Conservation (phyloP, 2,329 filamentous ascomycete genomes). For the Neopestalotiopsis clavispora region DNA sequence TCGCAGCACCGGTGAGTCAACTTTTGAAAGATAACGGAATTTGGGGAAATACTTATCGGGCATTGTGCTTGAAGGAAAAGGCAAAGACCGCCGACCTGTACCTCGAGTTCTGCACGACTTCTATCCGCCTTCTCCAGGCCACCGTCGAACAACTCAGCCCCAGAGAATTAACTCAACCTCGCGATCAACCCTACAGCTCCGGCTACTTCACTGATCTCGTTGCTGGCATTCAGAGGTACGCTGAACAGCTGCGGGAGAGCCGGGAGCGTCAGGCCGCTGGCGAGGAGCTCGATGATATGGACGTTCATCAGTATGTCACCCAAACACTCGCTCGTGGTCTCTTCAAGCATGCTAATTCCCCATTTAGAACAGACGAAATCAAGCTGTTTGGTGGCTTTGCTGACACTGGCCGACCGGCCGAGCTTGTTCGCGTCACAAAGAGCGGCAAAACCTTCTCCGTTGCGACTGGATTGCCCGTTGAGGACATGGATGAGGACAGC, state of each 20-base stretch:
- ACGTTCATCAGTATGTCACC: constrained; percentile 60
- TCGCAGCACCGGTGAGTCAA: constrained; percentile 90
- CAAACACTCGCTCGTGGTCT: constrained; percentile 13
- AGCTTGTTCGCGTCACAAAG: constrained; percentile 82
- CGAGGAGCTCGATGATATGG: constrained; percentile 59
- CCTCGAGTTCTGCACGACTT: constrained; percentile 87
- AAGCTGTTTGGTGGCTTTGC: constrained; percentile 81
- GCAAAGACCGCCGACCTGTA: constrained; percentile 74
- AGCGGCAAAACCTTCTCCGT: constrained; percentile 82
- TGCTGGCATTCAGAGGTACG: constrained; percentile 91
- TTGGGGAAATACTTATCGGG: constrained; percentile 72
- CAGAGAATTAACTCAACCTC: constrained; percentile 81
- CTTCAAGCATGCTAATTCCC: constrained; percentile 29
- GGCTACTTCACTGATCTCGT: constrained; percentile 97
- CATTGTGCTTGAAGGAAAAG: constrained; percentile 77
- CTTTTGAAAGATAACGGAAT: constrained; percentile 54
- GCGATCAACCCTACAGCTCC: constrained; percentile 91
- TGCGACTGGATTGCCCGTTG: constrained; percentile 69
- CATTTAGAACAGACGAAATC: constrained; percentile 66
- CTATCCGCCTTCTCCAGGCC: constrained; percentile 87
- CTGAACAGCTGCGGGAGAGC: constrained; percentile 77
- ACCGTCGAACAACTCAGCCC: constrained; percentile 87
- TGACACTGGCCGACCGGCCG: constrained; percentile 80
- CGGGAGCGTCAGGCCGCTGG: constrained; percentile 66
- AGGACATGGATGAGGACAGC: constrained; percentile 51